Base-by-base conservation (phyloP, 768 basidiomycete genomes). In the Boletus edulis region DNA sequence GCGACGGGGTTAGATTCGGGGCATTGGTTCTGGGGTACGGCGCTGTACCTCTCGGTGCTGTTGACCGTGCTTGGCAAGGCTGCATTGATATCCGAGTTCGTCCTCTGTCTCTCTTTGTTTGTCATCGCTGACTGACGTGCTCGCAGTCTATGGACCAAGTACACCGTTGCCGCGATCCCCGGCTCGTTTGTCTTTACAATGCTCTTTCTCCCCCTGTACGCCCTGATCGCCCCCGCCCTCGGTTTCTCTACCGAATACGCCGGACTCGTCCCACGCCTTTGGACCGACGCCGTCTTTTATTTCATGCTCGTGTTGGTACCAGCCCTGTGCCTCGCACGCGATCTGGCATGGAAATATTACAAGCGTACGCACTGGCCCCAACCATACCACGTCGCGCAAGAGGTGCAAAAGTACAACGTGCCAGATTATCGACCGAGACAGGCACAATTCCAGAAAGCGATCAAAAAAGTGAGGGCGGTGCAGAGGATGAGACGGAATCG, bases 371-470 rank as follows among this genome's bases (percentile, higher is more conserved):
- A 97, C 73, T 75, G 74, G 59, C 96, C 97, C 1, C 80, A 84
- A 38, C 87, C 95, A n/a, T 99, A 98, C 71, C 97, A 99, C 66
- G 93, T 99, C 63, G 94, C 94, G 0, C 96, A 98, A 68, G 97
- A 99, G 68, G 81, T 99, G n/a, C 96, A 98, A 75, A 98, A 97
- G 75, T 98, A 95, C 77, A 96, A 97, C 71, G 87, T 97, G 53
- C 94, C 93, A 4, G 94, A 96, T 65, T 99, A 98, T 69, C 81
- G 97, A 40, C 97, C 97, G 3, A 81, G 97, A 54, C 96, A 98
- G 73, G 97, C 97, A 73, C 97, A 98, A 88, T 97, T 97, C 75
- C 94, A 98, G 72, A 97, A 98, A 70, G 97, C 97, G 15, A 99
- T 99, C 80, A 98, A 98, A 74, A 99, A 99, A 71, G 97, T 99